phyloP scores from a whole-genome alignment of 805 yeast genomes.

The Clavispora santaluciae region DNA sequence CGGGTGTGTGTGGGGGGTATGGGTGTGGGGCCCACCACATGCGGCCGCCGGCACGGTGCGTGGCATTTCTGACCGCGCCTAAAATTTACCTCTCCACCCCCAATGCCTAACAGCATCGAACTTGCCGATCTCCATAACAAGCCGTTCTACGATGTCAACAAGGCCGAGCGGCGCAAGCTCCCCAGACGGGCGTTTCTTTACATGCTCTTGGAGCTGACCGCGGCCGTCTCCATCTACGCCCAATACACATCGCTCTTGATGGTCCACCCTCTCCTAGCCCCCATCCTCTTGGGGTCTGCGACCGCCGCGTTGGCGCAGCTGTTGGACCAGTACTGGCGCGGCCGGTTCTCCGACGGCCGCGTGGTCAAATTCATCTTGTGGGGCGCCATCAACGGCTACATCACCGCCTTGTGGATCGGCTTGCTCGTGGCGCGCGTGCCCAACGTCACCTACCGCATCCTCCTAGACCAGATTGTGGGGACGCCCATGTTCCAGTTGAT shows the following conservation, averaged over 20 bases:
- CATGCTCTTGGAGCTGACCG: conserved; percentile 23
- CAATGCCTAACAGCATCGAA: conserved; percentile 13
- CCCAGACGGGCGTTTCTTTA: conserved; percentile 10
- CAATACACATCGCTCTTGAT: conserved; percentile 23
- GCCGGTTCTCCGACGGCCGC: conserved; percentile 26
- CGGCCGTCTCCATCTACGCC: conserved; percentile 24
- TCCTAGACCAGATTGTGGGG: conserved; percentile 53
- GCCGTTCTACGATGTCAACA: conserved; percentile 13
- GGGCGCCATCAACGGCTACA: conserved; percentile 57
- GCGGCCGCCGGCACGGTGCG: no score
- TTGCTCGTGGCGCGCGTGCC: conserved; percentile 36
- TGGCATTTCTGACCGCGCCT: background rate
- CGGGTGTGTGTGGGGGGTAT: background rate
- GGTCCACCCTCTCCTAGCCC: conserved; percentile 28
- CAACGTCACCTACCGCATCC: conserved; percentile 33
- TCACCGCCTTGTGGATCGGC: conserved; percentile 54
- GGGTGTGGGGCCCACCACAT: background rate
- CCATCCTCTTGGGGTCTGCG: conserved; percentile 33
- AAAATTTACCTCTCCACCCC: background rate
- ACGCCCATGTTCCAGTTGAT: conserved; percentile 50
- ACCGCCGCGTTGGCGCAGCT: conserved; percentile 42
- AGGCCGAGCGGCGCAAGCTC: conserved; percentile 3
- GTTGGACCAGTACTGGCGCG: conserved; percentile 28
- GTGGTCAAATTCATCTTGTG: conserved; percentile 48
- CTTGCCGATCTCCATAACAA: conserved; percentile 14